Base-by-base conservation (phyloP, 495 filamentous ascomycete species). In the Melanomma pulvis-pyrius region DNA sequence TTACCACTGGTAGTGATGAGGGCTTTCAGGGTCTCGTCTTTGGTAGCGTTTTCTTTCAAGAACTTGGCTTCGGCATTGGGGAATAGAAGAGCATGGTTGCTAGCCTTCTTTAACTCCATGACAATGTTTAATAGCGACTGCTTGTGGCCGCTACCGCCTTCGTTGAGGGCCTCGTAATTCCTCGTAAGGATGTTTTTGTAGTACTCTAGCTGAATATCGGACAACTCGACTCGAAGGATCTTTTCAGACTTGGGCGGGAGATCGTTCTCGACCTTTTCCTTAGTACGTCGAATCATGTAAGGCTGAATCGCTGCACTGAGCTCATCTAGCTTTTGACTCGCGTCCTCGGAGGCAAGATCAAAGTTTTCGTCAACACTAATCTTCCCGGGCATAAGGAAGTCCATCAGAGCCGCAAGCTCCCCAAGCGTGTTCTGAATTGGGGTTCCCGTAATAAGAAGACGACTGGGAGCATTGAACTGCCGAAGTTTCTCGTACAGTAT, bases 101-200 rank as follows among this genome's bases (percentile, higher is more conserved):
- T 96, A 68, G 92, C 92, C 76, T 99, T 99, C 81, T 98, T 98
- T 71, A 99, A 76, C 74, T 99, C 96, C 93, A 99, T 99, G 84
- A 97, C 96, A 73, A 99, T 96, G 77, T 99, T 99, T 59, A 98
- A 78, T n/a, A 98, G 78, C 0, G 92, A 96, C 67, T 94, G 92
- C 75, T 96, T 97, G 73, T 91, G 88, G 8, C 92, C 94, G 54
- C 84, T 92, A 26, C 87, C 86, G 22, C 92, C 93, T 69, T 93
- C 87, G 71, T 96, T 97, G 51, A 99, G 83, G 8, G 93, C 94
- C 28, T 92, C 89, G 71, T 98, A 99, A 69, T 99, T 99, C 54
- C 92, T 86, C 0, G 96, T 97, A 11, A 99, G 84, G 65, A 99
- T 98, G 73, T 98, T 97, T 73, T 97, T 97, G 78, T 99, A 99